Evolutionary conservation across 2,329 filamentous ascomycete genomes (phyloP), one percentile per base, ranked within the genome.

Genomic region (Aureobasidium lini): DNA sequence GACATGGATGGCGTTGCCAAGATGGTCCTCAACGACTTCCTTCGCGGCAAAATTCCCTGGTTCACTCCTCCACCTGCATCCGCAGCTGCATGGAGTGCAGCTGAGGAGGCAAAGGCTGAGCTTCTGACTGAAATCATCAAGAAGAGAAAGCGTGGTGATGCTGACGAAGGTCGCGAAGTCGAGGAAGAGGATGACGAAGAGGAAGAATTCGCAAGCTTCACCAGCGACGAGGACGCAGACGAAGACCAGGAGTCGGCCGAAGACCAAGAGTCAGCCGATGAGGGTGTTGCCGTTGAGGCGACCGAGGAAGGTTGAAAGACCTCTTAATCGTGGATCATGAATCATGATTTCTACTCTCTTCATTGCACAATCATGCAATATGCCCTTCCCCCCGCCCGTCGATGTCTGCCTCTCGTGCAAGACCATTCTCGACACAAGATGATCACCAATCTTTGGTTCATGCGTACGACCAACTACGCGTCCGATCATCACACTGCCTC

Each of bases 1-100:
- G 94, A 99, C 72, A 77, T 96, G 59, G 93, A 97, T 67, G 91
- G 92, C 67, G 91, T 96, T 49, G 94, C 94, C 1, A 96, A 96
- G 75, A 96, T 96, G 85, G 88, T 99, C 0, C 77, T 99, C 61
- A 97, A 96, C 68, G 94, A 99, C 70, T 99, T 97, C 71, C 84
- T 97, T 69, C 80, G 94, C 64, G 94, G 94, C 60, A 96, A 93
- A 75, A 89, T 97, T 29, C 94, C 94, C 1, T 99, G 95, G 94
- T 99, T 91, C 70, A 94, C 89, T 0, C 85, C 90, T 8, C 86
- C 91, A 9, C 90, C 92, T 1, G 50, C 50, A 34, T 42, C 50
- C 32, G 50, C 65, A 68, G 13, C 77, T 76, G 9, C 77, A 77
- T 6, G 81, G 82, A 34, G 77, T 34, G 76, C 73, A n/a, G 67